Percentiles rank a stretch among this genome's conserved stretches.
These are phyloP conservation scores for Dendrostoma leiphaemia DNA, from an alignment of 2,329 filamentous ascomycete species.

Conservation along the genomic window DNA sequence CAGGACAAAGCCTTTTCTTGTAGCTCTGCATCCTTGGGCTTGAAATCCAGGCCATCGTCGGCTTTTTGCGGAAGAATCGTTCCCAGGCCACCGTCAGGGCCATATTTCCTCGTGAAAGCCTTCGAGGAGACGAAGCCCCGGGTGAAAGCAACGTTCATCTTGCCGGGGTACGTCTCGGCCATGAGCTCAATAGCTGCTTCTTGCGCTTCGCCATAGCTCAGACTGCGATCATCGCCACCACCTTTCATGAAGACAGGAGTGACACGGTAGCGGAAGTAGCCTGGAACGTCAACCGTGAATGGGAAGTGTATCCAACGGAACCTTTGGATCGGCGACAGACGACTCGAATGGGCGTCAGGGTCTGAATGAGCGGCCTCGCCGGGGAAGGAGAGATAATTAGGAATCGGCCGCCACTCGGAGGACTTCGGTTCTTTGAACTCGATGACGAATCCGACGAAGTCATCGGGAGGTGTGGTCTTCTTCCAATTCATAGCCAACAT, in stretches of 20 bases:
- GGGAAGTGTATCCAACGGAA: constrained; percentile 24
- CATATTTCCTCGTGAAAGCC: constrained; percentile 21
- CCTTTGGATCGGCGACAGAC: constrained; percentile 22
- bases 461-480: constrained; percentile 18
- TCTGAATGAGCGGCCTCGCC: constrained; percentile 14
- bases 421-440: constrained; percentile 20
- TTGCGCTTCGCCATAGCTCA: constrained; percentile 23
- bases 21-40: constrained; percentile 17
- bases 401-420: constrained; percentile 19
- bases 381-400: constrained; percentile 22
- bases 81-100: constrained; percentile 16
- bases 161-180: constrained; percentile 22
- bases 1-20: constrained; percentile 22
- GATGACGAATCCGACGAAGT: constrained; percentile 23
- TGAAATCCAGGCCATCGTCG: constrained; percentile 22
- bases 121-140: constrained; percentile 23
- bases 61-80: constrained; percentile 22
- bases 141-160: constrained; percentile 24
- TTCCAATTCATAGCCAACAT: constrained; percentile 24
- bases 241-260: constrained; percentile 22
- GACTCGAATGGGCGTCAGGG: constrained; percentile 21
- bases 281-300: constrained; percentile 17
- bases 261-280: constrained; percentile 20
- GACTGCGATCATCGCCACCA: constrained; percentile 1
- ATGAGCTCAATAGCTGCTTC: constrained; percentile 22